Percentiles rank a stretch among this genome's conserved stretches.
Evolutionary conservation across 768 basidiomycete species (phyloP).

Genomic region (Lentinula edodes): DNA sequence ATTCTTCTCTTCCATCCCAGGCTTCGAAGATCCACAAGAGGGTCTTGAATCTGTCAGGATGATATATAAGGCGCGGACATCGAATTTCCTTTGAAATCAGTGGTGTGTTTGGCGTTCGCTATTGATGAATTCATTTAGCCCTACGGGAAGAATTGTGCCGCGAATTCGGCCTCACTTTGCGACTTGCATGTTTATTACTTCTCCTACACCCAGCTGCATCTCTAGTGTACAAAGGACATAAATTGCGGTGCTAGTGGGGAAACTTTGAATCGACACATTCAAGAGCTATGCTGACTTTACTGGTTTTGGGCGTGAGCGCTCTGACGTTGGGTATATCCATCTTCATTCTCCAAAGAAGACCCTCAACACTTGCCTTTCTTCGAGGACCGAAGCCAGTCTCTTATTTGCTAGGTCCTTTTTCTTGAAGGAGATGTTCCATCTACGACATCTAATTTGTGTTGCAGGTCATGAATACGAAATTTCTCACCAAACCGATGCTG

Average conservation of each 20-base stretch:
- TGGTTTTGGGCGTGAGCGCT: not conserved
- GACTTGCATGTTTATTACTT: not conserved
- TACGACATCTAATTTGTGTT: not conserved
- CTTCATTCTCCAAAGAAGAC: not conserved
- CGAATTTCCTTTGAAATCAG: not conserved
- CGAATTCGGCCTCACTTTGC: not conserved
- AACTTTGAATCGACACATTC: not conserved
- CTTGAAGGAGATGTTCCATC: not conserved
- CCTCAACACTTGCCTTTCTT: not conserved
- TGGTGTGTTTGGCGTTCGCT: not conserved
- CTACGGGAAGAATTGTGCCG: not conserved
- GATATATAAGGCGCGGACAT: not conserved
- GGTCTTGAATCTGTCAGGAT: not conserved
- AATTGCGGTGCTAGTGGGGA: not conserved
- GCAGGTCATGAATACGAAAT: slow-evolving; percentile 4
- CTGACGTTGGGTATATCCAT: not conserved
- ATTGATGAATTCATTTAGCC: not conserved
- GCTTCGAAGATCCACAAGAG: not conserved
- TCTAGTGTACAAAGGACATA: not conserved
- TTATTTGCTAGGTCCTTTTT: not conserved
- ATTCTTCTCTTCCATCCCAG: not conserved
- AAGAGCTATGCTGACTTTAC: not conserved
- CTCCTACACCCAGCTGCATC: not conserved
- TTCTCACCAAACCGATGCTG: not conserved
- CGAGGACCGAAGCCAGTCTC: not conserved